phyloP scores from a whole-genome alignment of 2,329 filamentous ascomycete species.

The Cladophialophora psammophila region DNA sequence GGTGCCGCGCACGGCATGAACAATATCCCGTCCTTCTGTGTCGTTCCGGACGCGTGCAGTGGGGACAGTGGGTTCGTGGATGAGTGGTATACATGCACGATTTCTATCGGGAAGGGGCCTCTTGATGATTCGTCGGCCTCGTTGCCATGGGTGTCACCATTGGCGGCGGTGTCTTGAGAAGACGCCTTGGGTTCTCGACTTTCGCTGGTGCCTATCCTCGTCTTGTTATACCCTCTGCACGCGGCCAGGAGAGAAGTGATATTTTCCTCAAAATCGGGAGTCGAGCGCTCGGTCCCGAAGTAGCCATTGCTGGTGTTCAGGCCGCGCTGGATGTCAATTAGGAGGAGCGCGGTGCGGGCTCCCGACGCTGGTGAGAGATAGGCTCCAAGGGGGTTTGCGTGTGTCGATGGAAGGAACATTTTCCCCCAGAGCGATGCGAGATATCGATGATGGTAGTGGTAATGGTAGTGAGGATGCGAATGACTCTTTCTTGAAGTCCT shows the following conservation, averaged over 20 bases:
- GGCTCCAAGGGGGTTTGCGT: background rate
- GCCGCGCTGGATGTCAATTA: conserved; percentile 58
- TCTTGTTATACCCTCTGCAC: conserved; percentile 43
- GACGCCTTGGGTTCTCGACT: background rate
- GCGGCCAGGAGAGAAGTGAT: conserved; percentile 48
- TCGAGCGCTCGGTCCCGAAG: conserved; percentile 54
- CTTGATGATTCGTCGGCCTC: background rate
- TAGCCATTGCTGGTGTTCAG: conserved; percentile 49
- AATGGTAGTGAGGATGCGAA: too few species aligned
- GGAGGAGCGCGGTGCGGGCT: conserved; percentile 52
- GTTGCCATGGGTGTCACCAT: background rate
- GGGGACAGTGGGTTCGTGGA: conserved; percentile 47
- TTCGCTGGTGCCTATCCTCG: background rate
- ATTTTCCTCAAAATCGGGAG: conserved; percentile 55
- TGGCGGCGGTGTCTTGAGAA: background rate
- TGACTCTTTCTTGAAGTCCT: too few species aligned
- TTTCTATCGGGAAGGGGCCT: conserved; percentile 38
- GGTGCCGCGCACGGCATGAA: conserved; percentile 44
- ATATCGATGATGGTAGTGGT: too few species aligned
- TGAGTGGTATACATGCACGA: conserved; percentile 58
- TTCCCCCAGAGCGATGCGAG: too few species aligned
- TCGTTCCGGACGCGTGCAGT: conserved; percentile 46
- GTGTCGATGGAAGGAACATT: background rate
- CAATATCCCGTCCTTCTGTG: conserved; percentile 40
- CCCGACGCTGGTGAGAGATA: conserved; percentile 11